Percentiles rank a stretch among this genome's conserved stretches.
Evolutionary conservation across 116 monocot genomes (phyloP).

Genomic region (Posidonia oceanica): DNA sequence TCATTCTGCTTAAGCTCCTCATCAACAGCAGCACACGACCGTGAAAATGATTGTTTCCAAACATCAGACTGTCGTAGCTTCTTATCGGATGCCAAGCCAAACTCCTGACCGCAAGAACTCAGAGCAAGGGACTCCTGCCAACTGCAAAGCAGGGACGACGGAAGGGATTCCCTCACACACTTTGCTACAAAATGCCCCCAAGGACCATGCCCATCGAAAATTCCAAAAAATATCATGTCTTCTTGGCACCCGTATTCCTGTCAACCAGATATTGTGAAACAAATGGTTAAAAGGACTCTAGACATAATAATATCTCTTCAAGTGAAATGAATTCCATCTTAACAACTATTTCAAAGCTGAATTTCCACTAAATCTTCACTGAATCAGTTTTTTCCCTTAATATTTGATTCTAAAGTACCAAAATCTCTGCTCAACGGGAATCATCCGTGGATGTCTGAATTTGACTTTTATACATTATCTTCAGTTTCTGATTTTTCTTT

Average conservation of each 20-base stretch:
- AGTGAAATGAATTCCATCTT: too few relatives aligned
- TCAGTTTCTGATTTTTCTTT: too few relatives aligned
- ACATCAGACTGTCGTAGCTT: slow-evolving; percentile 35
- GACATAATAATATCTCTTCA: neutral
- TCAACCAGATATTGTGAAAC: neutral
- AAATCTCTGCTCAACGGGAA: too few relatives aligned
- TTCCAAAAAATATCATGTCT: slow-evolving; percentile 69
- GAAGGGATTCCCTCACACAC: slow-evolving; percentile 48
- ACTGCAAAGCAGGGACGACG: slow-evolving; percentile 53
- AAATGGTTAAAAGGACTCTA: neutral
- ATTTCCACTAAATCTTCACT: too few relatives aligned
- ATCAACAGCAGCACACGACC: slow-evolving; percentile 46
- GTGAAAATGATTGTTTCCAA: slow-evolving; percentile 65
- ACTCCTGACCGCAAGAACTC: slow-evolving; percentile 8
- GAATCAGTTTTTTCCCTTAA: too few relatives aligned
- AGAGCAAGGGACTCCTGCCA: slow-evolving; percentile 64
- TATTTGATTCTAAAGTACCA: too few relatives aligned
- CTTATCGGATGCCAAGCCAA: slow-evolving; percentile 15
- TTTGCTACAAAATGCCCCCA: slow-evolving; percentile 92
- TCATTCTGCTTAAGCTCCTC: slow-evolving; percentile 45
- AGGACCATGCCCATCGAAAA: slow-evolving; percentile 88
- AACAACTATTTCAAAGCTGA: too few relatives aligned
- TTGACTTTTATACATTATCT: too few relatives aligned
- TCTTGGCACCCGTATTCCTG: slow-evolving; percentile 88
- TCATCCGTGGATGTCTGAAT: too few relatives aligned